Evolutionary conservation across 108 stramenopile genomes (phyloP), one percentile per base, ranked within the genome.

Genomic region (Nitzschia putrida): DNA sequence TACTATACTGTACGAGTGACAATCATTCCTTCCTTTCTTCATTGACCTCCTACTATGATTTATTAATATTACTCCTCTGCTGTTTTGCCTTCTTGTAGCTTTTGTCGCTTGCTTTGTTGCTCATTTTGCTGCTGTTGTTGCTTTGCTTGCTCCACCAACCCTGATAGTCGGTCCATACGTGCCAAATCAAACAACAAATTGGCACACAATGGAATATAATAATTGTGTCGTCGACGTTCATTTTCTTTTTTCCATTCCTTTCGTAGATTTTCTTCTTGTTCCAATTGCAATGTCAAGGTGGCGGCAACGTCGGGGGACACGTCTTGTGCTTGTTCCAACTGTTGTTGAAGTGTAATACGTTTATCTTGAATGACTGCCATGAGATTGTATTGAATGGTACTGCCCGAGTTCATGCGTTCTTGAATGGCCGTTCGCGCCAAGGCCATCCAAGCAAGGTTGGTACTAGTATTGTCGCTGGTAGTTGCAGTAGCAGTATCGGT

Each of bases 321-420:
- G 3, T 65, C 64, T 2, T 16, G 26, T 3, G 34, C 52, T 20
- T 52, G 16, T 50, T 74, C 72, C 57, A 92, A 45, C 41, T 73
- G 64, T 51, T 70, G 72, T 45, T 84, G 53, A 9, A 95, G 58
- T 23, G 60, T 73, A 21, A 77, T 63, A 8, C 89, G 81, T 25
- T 86, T 73, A 73, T 94, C 89, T 69, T 87, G 80, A 23, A 88
- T 81, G 64, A 97, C 80, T 9, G 95, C 94, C 93, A 98, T 89
- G 34, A 97, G 79, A 78, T 96, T 96, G 75, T 95, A 97, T 77
- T 95, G 90, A 60, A 96, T 96, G 49, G 68, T 65, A 54, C 68
- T 69, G 57, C 94, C 95, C 9, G 81, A 80, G 29, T 34, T 34
- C 68, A 94, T 91, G 25, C 92, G 84, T 40, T 77, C 58, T 73